Evolutionary conservation across 1,284 basidiomycete species (phyloP).

Genomic region (Malassezia slooffiae): DNA sequence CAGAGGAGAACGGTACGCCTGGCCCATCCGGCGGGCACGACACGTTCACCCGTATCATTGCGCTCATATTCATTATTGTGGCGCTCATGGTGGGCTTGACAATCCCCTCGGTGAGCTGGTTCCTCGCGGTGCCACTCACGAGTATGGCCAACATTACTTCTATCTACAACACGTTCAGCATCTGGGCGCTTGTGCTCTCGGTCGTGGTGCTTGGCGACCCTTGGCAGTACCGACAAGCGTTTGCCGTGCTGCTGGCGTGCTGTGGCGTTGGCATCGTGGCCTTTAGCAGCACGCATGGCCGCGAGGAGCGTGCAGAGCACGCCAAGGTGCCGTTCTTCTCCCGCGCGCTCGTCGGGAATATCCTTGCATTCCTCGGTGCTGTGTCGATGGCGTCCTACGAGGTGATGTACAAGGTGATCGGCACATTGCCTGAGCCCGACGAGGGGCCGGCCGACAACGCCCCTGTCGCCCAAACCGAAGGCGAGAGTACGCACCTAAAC

Average conservation of each 20-base stretch:
- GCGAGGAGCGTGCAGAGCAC: neutral
- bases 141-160: slow-evolving; percentile 45
- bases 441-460: slow-evolving; percentile 3
- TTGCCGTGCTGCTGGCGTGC: slow-evolving; percentile 35
- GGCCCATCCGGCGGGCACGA: no score
- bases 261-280: slow-evolving; percentile 38
- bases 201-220: slow-evolving; percentile 41
- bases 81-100: slow-evolving; percentile 39
- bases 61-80: slow-evolving; percentile 20
- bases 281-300: slow-evolving; percentile 18
- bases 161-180: slow-evolving; percentile 45
- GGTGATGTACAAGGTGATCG: slow-evolving; percentile 40
- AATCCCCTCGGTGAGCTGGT: slow-evolving; percentile 43
- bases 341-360: slow-evolving; percentile 32
- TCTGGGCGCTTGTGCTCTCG: slow-evolving; percentile 44
- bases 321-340: neutral
- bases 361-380: slow-evolving; percentile 36
- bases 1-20: no score
- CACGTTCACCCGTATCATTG: slow-evolving; percentile 7
- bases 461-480: neutral
- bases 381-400: slow-evolving; percentile 45
- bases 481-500: neutral
- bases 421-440: slow-evolving; percentile 33
- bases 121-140: slow-evolving; percentile 41
- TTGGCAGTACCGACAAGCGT: slow-evolving; percentile 37